Conservation (phyloP, 2,329 filamentous ascomycete genomes). For the Penicillium sp. region DNA sequence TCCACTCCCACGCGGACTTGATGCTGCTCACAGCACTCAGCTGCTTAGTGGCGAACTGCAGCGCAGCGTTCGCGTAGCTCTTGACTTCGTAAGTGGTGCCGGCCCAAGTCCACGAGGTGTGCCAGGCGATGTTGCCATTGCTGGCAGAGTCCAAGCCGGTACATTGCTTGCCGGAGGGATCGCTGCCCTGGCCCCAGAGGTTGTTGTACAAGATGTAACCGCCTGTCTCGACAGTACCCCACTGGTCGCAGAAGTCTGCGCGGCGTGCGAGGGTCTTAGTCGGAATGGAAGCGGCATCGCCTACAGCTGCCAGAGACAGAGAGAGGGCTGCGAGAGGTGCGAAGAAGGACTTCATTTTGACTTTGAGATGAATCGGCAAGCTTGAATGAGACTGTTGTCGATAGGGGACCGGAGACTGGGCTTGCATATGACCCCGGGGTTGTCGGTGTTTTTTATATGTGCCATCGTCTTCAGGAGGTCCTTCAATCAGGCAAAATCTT, state of each 20-base stretch:
- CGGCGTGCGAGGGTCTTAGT: slow-evolving; percentile 27
- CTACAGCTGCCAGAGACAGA: slow-evolving; percentile 22
- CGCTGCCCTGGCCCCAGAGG: slow-evolving; percentile 49
- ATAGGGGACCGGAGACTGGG: not conserved
- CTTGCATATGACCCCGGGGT: not conserved
- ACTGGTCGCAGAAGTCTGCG: slow-evolving; percentile 45
- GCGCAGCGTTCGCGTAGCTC: slow-evolving; percentile 49
- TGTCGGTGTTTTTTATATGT: slow-evolving; percentile 1
- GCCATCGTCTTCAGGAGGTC: slow-evolving; percentile 2
- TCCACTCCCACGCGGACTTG: slow-evolving; percentile 48
- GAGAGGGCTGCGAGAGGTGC: slow-evolving; percentile 22
- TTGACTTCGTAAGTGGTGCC: slow-evolving; percentile 46
- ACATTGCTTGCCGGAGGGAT: slow-evolving; percentile 44
- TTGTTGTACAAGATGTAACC: slow-evolving; percentile 55
- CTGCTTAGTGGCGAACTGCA: slow-evolving; percentile 35
- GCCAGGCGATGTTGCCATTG: slow-evolving; percentile 43
- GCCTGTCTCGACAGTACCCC: slow-evolving; percentile 37
- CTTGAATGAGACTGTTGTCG: not conserved
- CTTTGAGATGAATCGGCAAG: not conserved
- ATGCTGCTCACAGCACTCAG: slow-evolving; percentile 44
- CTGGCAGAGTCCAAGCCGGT: slow-evolving; percentile 41
- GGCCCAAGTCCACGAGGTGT: slow-evolving; percentile 47
- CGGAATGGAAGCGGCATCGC: slow-evolving; percentile 25
- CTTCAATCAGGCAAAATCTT: not conserved
- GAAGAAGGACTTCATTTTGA: slow-evolving; percentile 32